Conservation (phyloP, 352 stramenopile species). For the Phytophthora hibernalis region DNA sequence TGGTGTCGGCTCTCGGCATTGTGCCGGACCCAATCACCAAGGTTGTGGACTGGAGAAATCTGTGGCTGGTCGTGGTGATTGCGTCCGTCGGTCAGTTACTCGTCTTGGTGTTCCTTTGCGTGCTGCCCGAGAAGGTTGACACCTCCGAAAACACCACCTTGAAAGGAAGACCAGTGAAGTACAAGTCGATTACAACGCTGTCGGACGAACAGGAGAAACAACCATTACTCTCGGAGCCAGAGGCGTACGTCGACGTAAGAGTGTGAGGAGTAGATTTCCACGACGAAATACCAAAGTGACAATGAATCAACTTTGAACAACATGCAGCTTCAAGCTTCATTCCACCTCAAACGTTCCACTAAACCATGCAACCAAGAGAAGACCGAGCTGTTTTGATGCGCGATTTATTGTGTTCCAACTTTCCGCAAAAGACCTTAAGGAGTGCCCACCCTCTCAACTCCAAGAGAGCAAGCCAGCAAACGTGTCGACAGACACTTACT, state of each 20-base stretch:
- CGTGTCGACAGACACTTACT: constrained; percentile 65
- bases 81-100: constrained; percentile 65
- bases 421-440: constrained; percentile 63
- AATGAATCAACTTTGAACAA: neutral
- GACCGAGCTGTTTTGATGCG: constrained; percentile 41
- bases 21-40: constrained; percentile 60
- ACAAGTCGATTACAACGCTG: constrained; percentile 17
- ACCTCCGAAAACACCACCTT: constrained; percentile 22
- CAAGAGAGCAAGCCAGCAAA: constrained; percentile 31
- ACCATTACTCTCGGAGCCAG: constrained; percentile 51
- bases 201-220: constrained; percentile 46
- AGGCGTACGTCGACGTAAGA: constrained; percentile 29
- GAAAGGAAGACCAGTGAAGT: constrained; percentile 8
- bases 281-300: neutral
- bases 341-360: neutral
- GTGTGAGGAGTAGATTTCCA: constrained; percentile 26
- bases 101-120: constrained; percentile 72
- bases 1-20: constrained; percentile 70
- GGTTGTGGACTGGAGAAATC: constrained; percentile 61
- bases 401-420: constrained; percentile 73
- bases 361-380: neutral
- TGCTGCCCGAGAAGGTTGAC: constrained; percentile 73
- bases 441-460: constrained; percentile 21
- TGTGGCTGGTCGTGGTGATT: constrained; percentile 72
- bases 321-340: no score